Conservation (phyloP, 345 rosid species). For the Citrus glauca region DNA sequence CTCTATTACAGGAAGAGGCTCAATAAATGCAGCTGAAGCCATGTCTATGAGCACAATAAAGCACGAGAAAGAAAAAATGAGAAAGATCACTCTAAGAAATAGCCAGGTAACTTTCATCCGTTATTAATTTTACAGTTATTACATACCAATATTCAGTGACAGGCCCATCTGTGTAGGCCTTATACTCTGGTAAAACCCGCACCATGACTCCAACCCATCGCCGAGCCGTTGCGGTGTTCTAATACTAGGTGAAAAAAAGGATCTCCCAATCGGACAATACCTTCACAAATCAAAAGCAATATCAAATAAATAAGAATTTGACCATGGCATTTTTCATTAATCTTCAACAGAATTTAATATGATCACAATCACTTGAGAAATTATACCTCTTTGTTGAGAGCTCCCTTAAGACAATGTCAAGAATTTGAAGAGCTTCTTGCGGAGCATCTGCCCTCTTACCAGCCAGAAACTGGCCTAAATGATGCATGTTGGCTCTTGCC, state of each 20-base stretch:
- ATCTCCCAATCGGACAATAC: conserved; percentile 83
- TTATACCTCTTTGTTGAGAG: conserved; percentile 70
- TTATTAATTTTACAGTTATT: background rate
- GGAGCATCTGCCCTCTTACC: conserved; percentile 93
- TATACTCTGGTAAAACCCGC: conserved; percentile 95
- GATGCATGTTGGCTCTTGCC: conserved; percentile 84
- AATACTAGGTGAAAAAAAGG: conserved; percentile 86
- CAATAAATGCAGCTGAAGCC: conserved; percentile 98
- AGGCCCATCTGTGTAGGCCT: conserved; percentile 99
- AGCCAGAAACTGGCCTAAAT: conserved; percentile 79
- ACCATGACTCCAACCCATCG: conserved; percentile 98
- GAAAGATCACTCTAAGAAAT: background rate
- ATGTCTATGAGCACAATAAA: conserved; percentile 46
- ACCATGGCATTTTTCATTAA: background rate
- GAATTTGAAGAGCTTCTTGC: conserved; percentile 86
- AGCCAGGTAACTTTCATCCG: background rate
- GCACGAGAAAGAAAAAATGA: background rate
- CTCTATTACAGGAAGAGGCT: conserved; percentile 96
- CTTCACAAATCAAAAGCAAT: conserved; percentile 24
- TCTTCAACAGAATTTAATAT: background rate
- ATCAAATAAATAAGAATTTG: background rate
- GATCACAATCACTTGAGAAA: background rate
- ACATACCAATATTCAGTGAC: conserved; percentile 84
- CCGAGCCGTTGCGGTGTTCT: conserved; percentile 79
- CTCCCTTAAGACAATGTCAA: conserved; percentile 89